phyloP scores from a whole-genome alignment of 176 grass and related monocot species.

The Puya raimondii region DNA sequence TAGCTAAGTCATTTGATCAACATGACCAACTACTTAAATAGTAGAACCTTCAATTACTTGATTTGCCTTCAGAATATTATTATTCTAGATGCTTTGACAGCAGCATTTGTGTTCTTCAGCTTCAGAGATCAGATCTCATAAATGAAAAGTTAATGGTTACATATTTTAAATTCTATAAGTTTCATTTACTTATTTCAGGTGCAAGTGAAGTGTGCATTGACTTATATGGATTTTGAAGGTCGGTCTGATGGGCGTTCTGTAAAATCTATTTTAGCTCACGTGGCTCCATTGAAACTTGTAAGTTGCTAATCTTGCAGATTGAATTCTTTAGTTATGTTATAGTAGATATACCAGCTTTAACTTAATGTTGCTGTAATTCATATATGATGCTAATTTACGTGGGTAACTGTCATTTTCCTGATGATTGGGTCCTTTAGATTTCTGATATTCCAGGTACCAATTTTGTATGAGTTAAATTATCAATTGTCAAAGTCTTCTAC shows the following conservation, averaged over 20 bases:
- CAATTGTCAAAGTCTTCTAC: no score
- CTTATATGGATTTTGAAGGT: constrained; percentile 99
- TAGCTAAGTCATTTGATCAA: no score
- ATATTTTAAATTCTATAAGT: neutral
- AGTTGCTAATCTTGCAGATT: constrained; percentile 3
- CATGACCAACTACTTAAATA: no score
- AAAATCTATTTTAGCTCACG: constrained; percentile 90
- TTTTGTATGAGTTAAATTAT: no score
- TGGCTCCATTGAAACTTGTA: constrained; percentile 94
- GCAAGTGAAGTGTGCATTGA: constrained; percentile 84
- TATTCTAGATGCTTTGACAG: neutral
- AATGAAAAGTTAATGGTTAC: neutral
- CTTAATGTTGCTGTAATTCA: no score
- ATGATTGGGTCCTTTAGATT: no score
- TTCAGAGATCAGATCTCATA: neutral
- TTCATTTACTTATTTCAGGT: constrained; percentile 46
- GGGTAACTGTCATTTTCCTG: no score
- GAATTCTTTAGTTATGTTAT: neutral
- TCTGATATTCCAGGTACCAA: no score
- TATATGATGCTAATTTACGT: no score
- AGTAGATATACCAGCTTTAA: neutral
- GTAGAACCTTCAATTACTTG: no score
- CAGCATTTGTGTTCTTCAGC: neutral
- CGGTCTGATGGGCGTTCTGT: constrained; percentile 87
- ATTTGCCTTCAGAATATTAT: neutral